A percentile compares a stretch with the other conserved stretches of the same genome.
phyloP scores from a whole-genome alignment of 208 protist species.

The Leishmania major region DNA sequence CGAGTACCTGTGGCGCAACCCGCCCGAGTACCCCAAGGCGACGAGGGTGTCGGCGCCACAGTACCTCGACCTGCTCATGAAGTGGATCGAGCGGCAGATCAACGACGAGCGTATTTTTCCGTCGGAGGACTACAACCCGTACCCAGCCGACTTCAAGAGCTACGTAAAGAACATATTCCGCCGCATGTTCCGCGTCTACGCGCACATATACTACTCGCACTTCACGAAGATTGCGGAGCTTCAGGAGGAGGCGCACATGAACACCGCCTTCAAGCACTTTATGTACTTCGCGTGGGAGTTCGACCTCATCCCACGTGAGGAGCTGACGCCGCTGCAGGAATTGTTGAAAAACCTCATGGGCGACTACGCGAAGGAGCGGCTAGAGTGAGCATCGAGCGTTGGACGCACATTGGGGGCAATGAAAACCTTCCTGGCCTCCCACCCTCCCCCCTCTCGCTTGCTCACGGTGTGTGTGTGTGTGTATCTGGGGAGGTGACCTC shows the following conservation, averaged over 20 bases:
- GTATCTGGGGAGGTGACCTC: neutral
- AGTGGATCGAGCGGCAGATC: conserved; percentile 97
- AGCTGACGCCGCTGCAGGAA: conserved; percentile 80
- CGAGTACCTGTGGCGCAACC: conserved; percentile 98
- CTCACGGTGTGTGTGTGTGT: neutral
- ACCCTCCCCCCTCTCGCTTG: neutral
- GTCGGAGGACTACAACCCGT: conserved; percentile 89
- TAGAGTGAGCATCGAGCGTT: conserved; percentile 22
- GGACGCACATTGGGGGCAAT: neutral
- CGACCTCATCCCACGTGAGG: conserved; percentile 79
- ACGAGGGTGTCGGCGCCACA: conserved; percentile 96
- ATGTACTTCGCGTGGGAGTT: conserved; percentile 93
- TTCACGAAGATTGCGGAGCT: conserved; percentile 95
- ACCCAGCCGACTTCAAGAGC: conserved; percentile 82
- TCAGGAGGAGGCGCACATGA: conserved; percentile 97
- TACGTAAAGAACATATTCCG: conserved; percentile 97
- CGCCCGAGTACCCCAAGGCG: conserved; percentile 94
- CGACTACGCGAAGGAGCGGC: conserved; percentile 73
- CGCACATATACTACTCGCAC: conserved; percentile 99
- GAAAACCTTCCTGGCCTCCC: neutral
- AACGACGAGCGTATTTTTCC: conserved; percentile 98
- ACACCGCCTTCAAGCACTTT: conserved; percentile 96
- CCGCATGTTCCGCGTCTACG: conserved; percentile 98
- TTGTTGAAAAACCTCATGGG: conserved; percentile 88
- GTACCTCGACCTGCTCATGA: conserved; percentile 98